Percentiles rank a stretch among this genome's conserved stretches.
Evolutionary conservation across 2,329 filamentous ascomycete genomes (phyloP).

Genomic region (Diaporthe ilicicola): DNA sequence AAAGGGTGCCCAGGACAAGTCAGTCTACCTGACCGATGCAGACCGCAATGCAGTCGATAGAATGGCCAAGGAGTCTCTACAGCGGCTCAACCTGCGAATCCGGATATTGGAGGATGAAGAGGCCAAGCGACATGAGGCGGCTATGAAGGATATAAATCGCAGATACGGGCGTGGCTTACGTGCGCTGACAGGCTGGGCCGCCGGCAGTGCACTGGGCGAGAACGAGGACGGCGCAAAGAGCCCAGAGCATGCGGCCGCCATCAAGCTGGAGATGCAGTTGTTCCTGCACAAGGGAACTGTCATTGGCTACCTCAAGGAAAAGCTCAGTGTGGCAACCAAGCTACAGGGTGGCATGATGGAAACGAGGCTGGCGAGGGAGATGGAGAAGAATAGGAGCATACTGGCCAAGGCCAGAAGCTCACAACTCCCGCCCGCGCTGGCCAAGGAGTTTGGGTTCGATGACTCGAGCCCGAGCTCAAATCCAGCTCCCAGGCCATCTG

Average conservation of each 20-base stretch:
- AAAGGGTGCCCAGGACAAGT: constrained; percentile 48
- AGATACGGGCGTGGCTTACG: constrained; percentile 74
- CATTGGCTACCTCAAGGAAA: constrained; percentile 80
- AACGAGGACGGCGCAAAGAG: constrained; percentile 51
- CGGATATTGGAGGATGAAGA: constrained; percentile 83
- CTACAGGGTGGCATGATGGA: constrained; percentile 94
- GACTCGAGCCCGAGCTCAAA: background rate
- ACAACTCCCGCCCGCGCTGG: constrained; percentile 36
- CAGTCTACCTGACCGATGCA: constrained; percentile 74
- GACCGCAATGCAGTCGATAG: constrained; percentile 89
- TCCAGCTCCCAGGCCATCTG: constrained; percentile 13
- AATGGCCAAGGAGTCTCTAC: constrained; percentile 84
- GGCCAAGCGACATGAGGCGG: constrained; percentile 79
- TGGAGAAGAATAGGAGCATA: constrained; percentile 89
- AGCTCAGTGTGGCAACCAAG: constrained; percentile 78
- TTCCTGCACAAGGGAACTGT: constrained; percentile 82
- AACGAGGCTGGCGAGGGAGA: constrained; percentile 80
- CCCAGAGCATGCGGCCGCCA: constrained; percentile 75
- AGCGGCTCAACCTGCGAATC: constrained; percentile 85
- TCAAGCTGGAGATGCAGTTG: constrained; percentile 72
- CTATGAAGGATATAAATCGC: constrained; percentile 73
- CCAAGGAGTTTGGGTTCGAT: constrained; percentile 34
- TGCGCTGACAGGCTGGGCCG: constrained; percentile 68
- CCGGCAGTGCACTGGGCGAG: constrained; percentile 64
- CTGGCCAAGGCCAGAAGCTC: constrained; percentile 71